A percentile compares a stretch with the other conserved stretches of the same genome.
phyloP scores from a whole-genome alignment of 768 basidiomycete genomes.

The Leccinum variicolor region DNA sequence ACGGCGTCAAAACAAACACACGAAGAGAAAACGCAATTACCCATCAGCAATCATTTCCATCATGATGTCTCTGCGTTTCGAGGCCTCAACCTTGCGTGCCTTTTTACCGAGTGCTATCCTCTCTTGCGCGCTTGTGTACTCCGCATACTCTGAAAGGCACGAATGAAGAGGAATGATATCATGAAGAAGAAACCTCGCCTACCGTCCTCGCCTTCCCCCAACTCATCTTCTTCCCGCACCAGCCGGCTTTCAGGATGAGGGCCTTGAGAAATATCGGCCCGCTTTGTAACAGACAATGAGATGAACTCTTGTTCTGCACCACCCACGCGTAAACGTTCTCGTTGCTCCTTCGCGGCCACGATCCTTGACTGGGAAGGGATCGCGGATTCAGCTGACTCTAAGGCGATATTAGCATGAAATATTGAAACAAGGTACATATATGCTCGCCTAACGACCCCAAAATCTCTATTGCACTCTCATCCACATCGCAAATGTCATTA shows the following conservation, averaged over 20 bases:
- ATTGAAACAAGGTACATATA: background rate
- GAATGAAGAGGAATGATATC: constrained; percentile 6
- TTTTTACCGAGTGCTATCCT: constrained; percentile 85
- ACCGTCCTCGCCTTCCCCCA: constrained; percentile 90
- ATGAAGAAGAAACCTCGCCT: constrained; percentile 17
- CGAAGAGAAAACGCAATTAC: constrained; percentile 40
- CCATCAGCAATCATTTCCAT: constrained; percentile 80
- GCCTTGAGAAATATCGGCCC: constrained; percentile 52
- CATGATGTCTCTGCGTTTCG: constrained; percentile 65
- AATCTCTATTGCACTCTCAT: constrained; percentile 36
- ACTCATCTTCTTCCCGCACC: constrained; percentile 81
- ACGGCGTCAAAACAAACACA: constrained; percentile 1
- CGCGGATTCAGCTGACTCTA: constrained; percentile 38
- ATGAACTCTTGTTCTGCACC: constrained; percentile 68
- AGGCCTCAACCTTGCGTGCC: constrained; percentile 66
- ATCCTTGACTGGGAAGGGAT: constrained; percentile 76
- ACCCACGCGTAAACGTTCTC: constrained; percentile 60
- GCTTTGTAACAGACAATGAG: constrained; percentile 65
- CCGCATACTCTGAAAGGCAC: constrained; percentile 63
- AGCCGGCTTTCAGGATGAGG: constrained; percentile 85
- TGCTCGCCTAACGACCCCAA: constrained; percentile 32
- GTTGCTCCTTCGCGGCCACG: constrained; percentile 67
- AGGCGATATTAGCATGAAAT: constrained; percentile 3
- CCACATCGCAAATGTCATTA: constrained; percentile 44
- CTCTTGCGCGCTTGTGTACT: constrained; percentile 85